Evolutionary conservation across 257 asterid genomes (phyloP), one percentile per base, ranked within the genome.

Genomic region (Penstemon davidsonii): DNA sequence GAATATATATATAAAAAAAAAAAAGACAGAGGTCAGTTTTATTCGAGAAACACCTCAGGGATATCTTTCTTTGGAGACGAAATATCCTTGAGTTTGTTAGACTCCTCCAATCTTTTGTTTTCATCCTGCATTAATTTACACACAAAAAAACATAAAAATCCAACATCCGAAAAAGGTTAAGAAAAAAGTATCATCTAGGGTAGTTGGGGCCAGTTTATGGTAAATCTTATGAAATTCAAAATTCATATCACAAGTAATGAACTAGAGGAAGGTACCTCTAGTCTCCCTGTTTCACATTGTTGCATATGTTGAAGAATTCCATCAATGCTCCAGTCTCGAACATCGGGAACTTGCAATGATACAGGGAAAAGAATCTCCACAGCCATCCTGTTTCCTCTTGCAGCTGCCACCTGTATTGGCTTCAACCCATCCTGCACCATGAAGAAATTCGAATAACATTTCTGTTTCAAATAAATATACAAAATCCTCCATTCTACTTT

Each of bases 391-490:
- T 84, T 83, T 61, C 91, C 96, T 66, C 87, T 75, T 50, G 86
- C 75, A 72, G 96, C 99, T 55, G 96, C 96, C 63, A 84, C 90
- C 69, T 88, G 92, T 79, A 91, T 74, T 54, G 99, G 91, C 87
- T 83, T 90, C 74, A 71, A 43, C 44, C 88, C 91, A 63, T 88
- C 97, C 99, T 93, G 92, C 82, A 81, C 66, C 51, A 68, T 44
- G 65, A 63, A 37, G 39, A 67, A 73, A 49, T 42, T 51, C 65
- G 37, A 47, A 55, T 19, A 51, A 67, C 33, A 25, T 25, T 25
- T 43, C 43, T 40, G 62, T 44, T 37, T 58, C 72, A 47, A 39
- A 65, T 0, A 25, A 25, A 25, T 1, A 25, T 2, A 25, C 33
- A 25, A 2, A 25, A 25, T 25, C 33, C 33, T 25, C 33, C 33